Evolutionary conservation across 352 stramenopile species (phyloP).

Genomic region (Phytopythium chamaehyphon): DNA sequence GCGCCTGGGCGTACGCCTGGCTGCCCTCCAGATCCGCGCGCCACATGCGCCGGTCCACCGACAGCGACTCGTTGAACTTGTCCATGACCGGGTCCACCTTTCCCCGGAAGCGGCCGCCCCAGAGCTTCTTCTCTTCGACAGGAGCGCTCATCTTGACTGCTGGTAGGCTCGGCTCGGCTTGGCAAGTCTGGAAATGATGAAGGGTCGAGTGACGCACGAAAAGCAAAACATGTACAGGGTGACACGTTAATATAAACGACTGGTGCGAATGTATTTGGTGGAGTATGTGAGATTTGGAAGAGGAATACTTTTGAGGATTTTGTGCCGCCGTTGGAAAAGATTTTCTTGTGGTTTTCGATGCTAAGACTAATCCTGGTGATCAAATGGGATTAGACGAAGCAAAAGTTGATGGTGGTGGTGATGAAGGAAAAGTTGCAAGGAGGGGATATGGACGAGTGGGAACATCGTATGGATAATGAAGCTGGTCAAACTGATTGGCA

Average conservation of each 20-base stretch:
- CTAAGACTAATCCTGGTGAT: background rate
- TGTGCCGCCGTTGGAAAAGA: background rate
- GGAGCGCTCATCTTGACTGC: slow-evolving; percentile 20
- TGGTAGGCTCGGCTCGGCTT: too few relatives aligned
- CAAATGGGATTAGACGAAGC: slow-evolving; percentile 4
- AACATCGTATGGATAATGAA: too few relatives aligned
- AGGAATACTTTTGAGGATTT: background rate
- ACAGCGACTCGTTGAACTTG: slow-evolving; percentile 99
- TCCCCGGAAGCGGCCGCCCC: slow-evolving; percentile 92
- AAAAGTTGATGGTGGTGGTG: background rate
- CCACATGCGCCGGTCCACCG: slow-evolving; percentile 98
- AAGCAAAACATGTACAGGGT: background rate
- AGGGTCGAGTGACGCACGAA: background rate
- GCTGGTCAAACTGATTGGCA: too few relatives aligned
- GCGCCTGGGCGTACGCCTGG: slow-evolving; percentile 93
- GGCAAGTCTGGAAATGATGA: background rate
- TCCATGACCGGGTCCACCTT: slow-evolving; percentile 96
- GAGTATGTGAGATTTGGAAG: background rate
- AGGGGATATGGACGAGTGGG: background rate
- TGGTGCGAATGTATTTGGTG: background rate
- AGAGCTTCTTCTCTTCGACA: slow-evolving; percentile 74
- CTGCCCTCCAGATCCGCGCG: slow-evolving; percentile 94
- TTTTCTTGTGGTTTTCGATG: slow-evolving; percentile 4
- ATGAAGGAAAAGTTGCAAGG: background rate
- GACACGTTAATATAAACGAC: background rate